phyloP scores from a whole-genome alignment of 106 monocot genomes.

The Dendrobium officinale region DNA sequence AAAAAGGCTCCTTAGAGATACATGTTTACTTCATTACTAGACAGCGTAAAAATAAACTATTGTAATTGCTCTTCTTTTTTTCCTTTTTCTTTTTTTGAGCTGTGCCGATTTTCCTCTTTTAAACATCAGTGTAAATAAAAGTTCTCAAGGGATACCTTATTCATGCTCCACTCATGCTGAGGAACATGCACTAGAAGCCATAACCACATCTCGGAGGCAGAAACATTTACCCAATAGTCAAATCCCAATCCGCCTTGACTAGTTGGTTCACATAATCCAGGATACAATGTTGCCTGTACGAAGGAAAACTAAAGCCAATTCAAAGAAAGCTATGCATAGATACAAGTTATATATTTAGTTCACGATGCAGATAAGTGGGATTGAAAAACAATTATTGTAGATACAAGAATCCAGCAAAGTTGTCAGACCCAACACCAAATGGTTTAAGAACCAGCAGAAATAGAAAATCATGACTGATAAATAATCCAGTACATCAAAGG shows the following conservation, averaged over 20 bases:
- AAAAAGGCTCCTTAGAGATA: neutral
- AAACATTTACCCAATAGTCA: constrained; percentile 82
- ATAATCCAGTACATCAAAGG: neutral
- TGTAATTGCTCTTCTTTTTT: no score
- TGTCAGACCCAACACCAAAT: neutral
- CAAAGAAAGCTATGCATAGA: neutral
- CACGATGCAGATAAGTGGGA: neutral
- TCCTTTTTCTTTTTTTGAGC: neutral
- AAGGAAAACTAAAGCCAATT: constrained; percentile 6
- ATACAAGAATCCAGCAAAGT: neutral
- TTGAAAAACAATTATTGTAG: neutral
- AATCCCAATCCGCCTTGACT: constrained; percentile 94
- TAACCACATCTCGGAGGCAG: constrained; percentile 84
- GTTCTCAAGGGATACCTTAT: constrained; percentile 44
- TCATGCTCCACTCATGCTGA: constrained; percentile 84
- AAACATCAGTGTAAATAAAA: neutral
- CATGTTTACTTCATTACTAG: neutral
- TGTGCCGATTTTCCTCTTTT: neutral
- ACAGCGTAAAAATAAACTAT: neutral
- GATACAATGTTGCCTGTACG: constrained; percentile 80
- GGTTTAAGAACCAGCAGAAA: neutral
- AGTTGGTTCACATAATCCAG: constrained; percentile 91
- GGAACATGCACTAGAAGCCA: constrained; percentile 84
- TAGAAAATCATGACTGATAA: neutral
- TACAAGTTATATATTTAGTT: neutral